Base-by-base conservation (phyloP, 2,329 filamentous ascomycete species). In the Verticillium isaacii region DNA sequence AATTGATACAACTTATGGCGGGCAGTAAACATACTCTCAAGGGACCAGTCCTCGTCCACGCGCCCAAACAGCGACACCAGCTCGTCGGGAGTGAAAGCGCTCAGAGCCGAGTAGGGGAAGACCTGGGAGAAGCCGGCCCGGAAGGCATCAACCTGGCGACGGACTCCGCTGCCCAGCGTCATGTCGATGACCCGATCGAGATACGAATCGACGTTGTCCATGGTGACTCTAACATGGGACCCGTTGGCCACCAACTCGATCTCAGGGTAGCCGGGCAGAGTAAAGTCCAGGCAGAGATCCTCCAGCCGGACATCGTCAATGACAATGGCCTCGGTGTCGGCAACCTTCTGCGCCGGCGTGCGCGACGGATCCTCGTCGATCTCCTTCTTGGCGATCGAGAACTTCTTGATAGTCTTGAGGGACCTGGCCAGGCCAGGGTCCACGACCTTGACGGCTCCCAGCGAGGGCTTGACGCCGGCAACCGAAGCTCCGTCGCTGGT, bases 41-140 rank as follows among this genome's bases (percentile, higher is more conserved):
- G 88, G 25, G 92, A 92, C 95, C 95, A 99, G 74, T 99, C 95
- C 73, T 99, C 95, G 8, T 98, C 91, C 5, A 92, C 88, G 62
- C 90, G 87, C 19, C 95, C 95, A 78, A 98, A 99, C 32, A 99
- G 83, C 80, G 93, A 94, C 50, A 97, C 94, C 34, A 99, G 82
- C 75, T 99, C 96, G 68, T 92, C 92, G 0, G 96, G 93, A 0
- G 95, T 99, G 72, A 99, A 99, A 0, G 95, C 92, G 66, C 89
- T 92, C 57, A 99, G 78, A 8, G 96, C 92, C 4, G 92, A 90
- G 76, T 97, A 99, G 0, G 94, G 92, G 80, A 99, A 99, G 0
- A 99, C 96, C 67, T 96, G 90, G 0, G 93, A 96, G 74, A 99
- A 99, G 0, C 95, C 95, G 17, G 84, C 77, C 61, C 91, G 88